Evolutionary conservation across 257 asterid species (phyloP).

Genomic region (Haberlea rhodopensis): DNA sequence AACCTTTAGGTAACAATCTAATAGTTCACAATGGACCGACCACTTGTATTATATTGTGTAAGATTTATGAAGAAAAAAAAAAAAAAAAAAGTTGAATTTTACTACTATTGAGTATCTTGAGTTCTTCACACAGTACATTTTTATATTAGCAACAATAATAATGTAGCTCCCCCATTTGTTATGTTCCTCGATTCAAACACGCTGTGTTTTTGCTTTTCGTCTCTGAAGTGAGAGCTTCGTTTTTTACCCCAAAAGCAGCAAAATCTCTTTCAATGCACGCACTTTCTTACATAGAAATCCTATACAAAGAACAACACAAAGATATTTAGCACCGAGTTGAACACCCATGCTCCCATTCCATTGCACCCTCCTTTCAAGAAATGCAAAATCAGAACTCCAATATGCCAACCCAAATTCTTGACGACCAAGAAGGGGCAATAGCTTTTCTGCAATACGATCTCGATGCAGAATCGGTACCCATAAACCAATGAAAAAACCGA

Average conservation of each 20-base stretch:
- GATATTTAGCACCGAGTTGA: constrained; percentile 53
- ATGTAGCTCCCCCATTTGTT: neutral
- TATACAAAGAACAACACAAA: constrained; percentile 37
- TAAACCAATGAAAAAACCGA: constrained; percentile 37
- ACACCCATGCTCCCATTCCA: constrained; percentile 84
- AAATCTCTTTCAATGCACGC: constrained; percentile 21
- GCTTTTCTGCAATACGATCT: constrained; percentile 36
- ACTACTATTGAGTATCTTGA: too few relatives aligned
- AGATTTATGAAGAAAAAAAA: neutral
- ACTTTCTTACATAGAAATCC: constrained; percentile 40
- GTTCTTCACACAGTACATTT: too few relatives aligned
- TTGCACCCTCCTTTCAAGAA: constrained; percentile 74
- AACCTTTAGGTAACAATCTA: too few relatives aligned
- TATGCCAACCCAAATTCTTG: constrained; percentile 45
- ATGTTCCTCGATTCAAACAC: neutral
- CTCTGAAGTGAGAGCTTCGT: neutral
- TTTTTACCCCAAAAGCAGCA: neutral
- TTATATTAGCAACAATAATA: too few relatives aligned
- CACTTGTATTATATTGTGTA: neutral
- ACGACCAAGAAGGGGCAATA: constrained; percentile 42
- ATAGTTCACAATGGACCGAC: neutral
- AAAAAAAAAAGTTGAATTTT: neutral
- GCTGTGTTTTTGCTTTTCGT: neutral
- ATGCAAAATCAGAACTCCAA: constrained; percentile 57
- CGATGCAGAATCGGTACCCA: constrained; percentile 49